Base-by-base conservation (phyloP, 140 eudicot species). In the Cichorium intybus region DNA sequence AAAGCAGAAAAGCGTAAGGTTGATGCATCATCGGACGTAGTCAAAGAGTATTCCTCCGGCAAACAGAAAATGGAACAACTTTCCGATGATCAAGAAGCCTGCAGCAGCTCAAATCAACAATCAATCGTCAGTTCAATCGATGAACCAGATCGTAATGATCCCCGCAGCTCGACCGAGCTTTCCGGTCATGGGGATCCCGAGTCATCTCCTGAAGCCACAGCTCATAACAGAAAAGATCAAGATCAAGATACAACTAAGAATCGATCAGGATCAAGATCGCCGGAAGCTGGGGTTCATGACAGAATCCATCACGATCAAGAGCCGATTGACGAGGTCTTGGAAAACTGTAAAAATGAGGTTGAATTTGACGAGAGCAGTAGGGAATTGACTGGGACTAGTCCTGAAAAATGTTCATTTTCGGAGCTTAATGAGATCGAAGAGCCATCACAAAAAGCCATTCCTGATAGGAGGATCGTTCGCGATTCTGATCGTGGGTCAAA, bases 131-230 rank as follows among this genome's bases (percentile, higher is more conserved):
- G n/a, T 21, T 47, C 48, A 55, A 54, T 21, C 51, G 67, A 72
- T 51, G 72, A 70, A 43, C 73, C 41, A 21, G 54, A 59, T 62
- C 60, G 59, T 59, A 51, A 54, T 62, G 84, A 70, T 52, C 72
- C 78, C 61, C 75, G 79, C 28, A 63, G 74, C 78, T 72, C 79
- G 3, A 70, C 75, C n/a, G 88, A 67, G 46, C 59, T 73, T 48
- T 66, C 68, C 9, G 68, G 75, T 56, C 79, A 65, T 18, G 85
- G 69, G 55, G 77, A 71, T 80, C 78, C 76, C 45, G 83, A 48
- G 28, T 80, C 80, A 4, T 72, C 81, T 4, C 69, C 69, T 4
- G 84, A 75, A 68, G 60, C 62, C 65, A 11, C 37, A 24, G 50
- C 60, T 61, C 72, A 59, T 46, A 62, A 70, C 21, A 24, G 58